These are phyloP conservation scores for Ramaria rubella DNA, from an alignment of 768 basidiomycete species.

Conservation along the genomic window DNA sequence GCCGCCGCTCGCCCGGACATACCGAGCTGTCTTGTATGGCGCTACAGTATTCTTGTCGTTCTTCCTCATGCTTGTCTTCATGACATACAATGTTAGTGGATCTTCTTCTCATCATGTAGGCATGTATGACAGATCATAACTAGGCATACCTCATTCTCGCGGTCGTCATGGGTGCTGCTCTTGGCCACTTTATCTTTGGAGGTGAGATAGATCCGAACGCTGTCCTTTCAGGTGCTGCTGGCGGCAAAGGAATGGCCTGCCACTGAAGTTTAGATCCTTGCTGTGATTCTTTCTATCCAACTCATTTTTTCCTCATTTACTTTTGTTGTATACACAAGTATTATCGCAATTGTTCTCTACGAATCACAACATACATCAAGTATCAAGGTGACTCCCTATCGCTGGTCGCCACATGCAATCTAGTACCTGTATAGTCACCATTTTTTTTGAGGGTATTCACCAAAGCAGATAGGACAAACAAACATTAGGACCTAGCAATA, in stretches of 20 bases:
- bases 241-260: slow-evolving; percentile 71
- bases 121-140: neutral
- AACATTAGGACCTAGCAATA: slow-evolving; percentile 10
- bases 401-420: neutral
- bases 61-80: slow-evolving; percentile 93
- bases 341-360: neutral
- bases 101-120: neutral
- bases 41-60: slow-evolving; percentile 70
- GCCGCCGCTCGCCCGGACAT: slow-evolving; percentile 12
- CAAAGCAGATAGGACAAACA: neutral
- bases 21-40: slow-evolving; percentile 70
- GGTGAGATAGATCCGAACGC: slow-evolving; percentile 56
- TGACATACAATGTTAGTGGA: slow-evolving; percentile 81
- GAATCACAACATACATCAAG: neutral
- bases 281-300: neutral
- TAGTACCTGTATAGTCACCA: neutral
- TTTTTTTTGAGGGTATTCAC: neutral
- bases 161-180: slow-evolving; percentile 72
- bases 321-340: neutral
- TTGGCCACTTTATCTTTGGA: slow-evolving; percentile 78
- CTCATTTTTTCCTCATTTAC: neutral
- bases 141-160: slow-evolving; percentile 84
- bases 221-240: slow-evolving; percentile 37
- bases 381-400: neutral
- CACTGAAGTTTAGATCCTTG: slow-evolving; percentile 39